Conservation (phyloP, 345 rosid species). For the Orychophragmus violaceus region DNA sequence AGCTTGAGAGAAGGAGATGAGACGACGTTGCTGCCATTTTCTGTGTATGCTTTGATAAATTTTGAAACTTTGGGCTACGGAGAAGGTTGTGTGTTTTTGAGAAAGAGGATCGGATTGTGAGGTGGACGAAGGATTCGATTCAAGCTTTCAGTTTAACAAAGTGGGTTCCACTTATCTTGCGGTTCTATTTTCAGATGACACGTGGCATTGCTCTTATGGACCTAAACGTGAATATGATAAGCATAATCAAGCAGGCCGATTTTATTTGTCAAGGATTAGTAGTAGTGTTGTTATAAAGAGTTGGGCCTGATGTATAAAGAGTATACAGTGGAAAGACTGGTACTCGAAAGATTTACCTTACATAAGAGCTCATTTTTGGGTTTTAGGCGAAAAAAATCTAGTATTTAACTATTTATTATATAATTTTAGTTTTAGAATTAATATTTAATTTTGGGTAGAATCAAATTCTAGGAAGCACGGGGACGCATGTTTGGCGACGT, state of each 20-base stretch:
- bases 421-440: no score
- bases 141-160: no score
- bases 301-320: neutral
- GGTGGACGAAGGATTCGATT: slow-evolving; percentile 47
- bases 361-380: no score
- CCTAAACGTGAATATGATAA: neutral
- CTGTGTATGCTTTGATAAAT: neutral
- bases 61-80: neutral
- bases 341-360: no score
- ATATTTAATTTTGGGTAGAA: no score
- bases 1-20: slow-evolving; percentile 44
- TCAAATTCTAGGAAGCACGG: no score
- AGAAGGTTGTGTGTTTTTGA: no score
- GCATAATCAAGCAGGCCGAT: neutral
- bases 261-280: neutral
- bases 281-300: neutral
- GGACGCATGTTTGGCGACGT: no score
- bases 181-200: neutral
- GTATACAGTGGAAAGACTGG: no score
- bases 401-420: no score
- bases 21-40: slow-evolving; percentile 32
- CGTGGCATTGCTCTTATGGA: slow-evolving; percentile 15
- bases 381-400: no score
- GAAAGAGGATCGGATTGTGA: slow-evolving; percentile 43
- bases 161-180: slow-evolving; percentile 72